Base-by-base conservation (phyloP, 176 grass and related monocot species). In the Musa troglodytarum region DNA sequence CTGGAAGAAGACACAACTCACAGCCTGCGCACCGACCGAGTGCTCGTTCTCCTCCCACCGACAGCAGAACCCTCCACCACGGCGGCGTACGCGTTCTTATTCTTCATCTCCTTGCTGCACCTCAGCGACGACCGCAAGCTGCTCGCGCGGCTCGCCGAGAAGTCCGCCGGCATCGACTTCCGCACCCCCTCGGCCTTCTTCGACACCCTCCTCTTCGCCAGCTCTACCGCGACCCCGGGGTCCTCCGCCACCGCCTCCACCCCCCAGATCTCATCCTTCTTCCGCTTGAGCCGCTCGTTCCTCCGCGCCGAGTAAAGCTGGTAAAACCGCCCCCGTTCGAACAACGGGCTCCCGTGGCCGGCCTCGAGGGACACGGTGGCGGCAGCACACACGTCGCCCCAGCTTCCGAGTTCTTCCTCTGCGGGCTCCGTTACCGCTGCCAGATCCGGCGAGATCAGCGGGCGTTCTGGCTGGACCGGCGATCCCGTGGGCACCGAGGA, bases 281-380 rank as follows among this genome's bases (percentile, higher is more conserved):
- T 88, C 58, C 82, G 85, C 74, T 90, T 93, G 26, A 99, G 88
- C 76, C 86, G 78, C 78, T 91, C 95, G 25, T 99, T 82, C 66
- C 95, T 83, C 57, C 88, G 81, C 2, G 84, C 88, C 10, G 95
- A 91, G 84, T 99, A 99, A 59, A 82, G 82, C 28, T 94, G 88
- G 64, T 99, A 99, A 17, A 91, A 61, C 83, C 90, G 72, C 68
- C 95, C 95, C 65, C 84, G 85, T 71, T 91, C 86, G 65, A 99
- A 99, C 51, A 94, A 19, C 65, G 90, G 88, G 63, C 73, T 87
- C 11, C 68, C 54, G 49, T 20, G 26, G 1, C 8, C 16, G 53
- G 77, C 52, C 52, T 12, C 73, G 34, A 43, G 34, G 34, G 34
- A 43, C 25, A 78, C 57, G 16, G 54, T 66, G n/a, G 87, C 68